Evolutionary conservation across 1,284 basidiomycete genomes (phyloP).

Genomic region (Leccinum solheimii): DNA sequence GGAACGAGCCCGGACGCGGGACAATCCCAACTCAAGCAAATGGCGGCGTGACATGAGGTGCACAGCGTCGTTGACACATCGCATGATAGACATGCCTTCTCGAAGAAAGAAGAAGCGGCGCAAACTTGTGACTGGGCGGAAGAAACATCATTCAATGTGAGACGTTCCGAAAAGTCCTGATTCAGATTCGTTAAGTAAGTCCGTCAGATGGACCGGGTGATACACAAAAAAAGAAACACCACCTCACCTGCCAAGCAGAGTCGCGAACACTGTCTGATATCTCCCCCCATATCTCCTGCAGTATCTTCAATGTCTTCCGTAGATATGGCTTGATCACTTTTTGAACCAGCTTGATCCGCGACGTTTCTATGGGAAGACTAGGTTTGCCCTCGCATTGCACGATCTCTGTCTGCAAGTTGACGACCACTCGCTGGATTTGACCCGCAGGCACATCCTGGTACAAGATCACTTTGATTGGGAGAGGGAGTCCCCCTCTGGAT

Average conservation of each 20-base stretch:
- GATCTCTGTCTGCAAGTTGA: not conserved
- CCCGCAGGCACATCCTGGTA: not conserved
- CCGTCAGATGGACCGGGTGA: too few species aligned
- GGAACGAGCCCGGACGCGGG: constrained; percentile 16
- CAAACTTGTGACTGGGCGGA: not conserved
- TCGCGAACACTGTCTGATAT: too few species aligned
- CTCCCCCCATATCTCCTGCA: not conserved
- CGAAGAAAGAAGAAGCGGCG: not conserved
- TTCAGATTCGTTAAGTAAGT: not conserved
- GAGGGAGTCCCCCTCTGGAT: not conserved
- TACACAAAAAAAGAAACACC: not conserved
- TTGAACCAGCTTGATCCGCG: not conserved
- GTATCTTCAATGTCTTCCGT: not conserved
- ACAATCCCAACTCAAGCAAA: constrained; percentile 24
- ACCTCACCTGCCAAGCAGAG: not conserved
- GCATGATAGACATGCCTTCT: constrained; percentile 19
- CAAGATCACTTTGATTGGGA: not conserved
- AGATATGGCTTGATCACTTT: not conserved
- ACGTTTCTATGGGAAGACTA: not conserved
- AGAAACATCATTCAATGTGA: not conserved
- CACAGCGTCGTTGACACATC: constrained; percentile 11
- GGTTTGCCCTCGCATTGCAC: not conserved
- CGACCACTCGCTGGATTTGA: not conserved
- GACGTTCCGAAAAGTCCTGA: not conserved
- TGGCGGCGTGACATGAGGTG: constrained; percentile 13